Evolutionary conservation across 1,139 yeast genomes (phyloP).

Genomic region (Geotrichum cucujoidarum): DNA sequence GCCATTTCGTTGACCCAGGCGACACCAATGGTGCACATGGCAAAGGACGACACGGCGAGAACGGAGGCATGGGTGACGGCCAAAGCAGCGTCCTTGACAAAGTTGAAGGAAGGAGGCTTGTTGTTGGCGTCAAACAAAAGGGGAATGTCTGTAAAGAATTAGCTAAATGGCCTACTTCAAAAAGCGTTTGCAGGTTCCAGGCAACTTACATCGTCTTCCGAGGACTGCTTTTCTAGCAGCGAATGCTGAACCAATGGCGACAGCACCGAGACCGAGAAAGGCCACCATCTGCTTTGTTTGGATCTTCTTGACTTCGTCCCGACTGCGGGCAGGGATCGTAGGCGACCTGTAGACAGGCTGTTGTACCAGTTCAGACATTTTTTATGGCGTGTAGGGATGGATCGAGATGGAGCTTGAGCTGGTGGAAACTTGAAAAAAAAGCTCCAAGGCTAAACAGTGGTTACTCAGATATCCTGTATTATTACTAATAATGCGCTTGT

Average conservation of each 20-base stretch:
- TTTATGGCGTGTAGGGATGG: too few species aligned
- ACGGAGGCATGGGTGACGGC: slow-evolving; percentile 82
- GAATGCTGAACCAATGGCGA: slow-evolving; percentile 67
- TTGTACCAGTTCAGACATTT: slow-evolving; percentile 10
- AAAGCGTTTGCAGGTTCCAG: background rate
- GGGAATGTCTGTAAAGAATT: slow-evolving; percentile 48
- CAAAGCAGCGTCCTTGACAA: slow-evolving; percentile 76
- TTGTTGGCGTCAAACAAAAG: slow-evolving; percentile 80
- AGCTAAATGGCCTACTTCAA: too few species aligned
- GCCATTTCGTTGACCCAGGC: slow-evolving; percentile 79
- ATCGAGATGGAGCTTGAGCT: too few species aligned
- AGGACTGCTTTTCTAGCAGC: slow-evolving; percentile 71
- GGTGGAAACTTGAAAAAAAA: too few species aligned
- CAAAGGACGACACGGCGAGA: slow-evolving; percentile 65
- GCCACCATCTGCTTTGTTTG: slow-evolving; percentile 55
- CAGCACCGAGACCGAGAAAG: slow-evolving; percentile 67
- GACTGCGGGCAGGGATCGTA: slow-evolving; percentile 5
- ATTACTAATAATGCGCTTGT: too few species aligned
- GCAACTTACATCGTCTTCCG: slow-evolving; percentile 61
- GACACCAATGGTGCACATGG: slow-evolving; percentile 68
- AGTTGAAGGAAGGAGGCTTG: slow-evolving; percentile 74
- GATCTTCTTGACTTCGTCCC: slow-evolving; percentile 8
- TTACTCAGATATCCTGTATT: too few species aligned
- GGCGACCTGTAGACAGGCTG: slow-evolving; percentile 16
- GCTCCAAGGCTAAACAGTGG: too few species aligned